Base-by-base conservation (phyloP, 805 yeast species). In the Kuraishia hungarica region DNA sequence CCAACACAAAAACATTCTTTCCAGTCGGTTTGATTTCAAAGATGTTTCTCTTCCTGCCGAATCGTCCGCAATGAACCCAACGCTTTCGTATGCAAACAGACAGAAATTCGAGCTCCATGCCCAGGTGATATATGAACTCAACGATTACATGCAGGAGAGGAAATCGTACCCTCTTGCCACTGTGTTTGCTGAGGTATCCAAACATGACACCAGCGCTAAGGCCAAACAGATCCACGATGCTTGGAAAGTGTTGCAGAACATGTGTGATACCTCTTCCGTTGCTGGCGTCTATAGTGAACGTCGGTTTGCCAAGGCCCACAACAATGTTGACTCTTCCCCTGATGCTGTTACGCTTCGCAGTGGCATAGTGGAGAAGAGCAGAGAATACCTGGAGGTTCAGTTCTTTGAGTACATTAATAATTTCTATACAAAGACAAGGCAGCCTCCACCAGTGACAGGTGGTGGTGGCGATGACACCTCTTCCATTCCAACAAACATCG, bases 31-130 rank as follows among this genome's bases (percentile, higher is more conserved):
- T 22, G 62, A 57, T 8, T 71, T 70, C 55, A 57, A 58, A 24
- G 74, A 71, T 58, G 66, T 66, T 4, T 46, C 59, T 15, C 59
- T 61, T 3, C 52, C 61, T 15, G 43, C 43, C 3, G 60, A 59
- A 22, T 51, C 51, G 17, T 50, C 62, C 7, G 24, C 59, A 11
- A 49, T 64, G 2, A 69, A 66, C 54, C 72, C 74, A 13, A 66
- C 62, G 70, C 61, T 72, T 66, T 59, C 77, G 70, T 68, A 80
- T 54, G 65, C 69, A 2, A 35, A 65, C 49, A 67, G 75, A 57
- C 69, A 81, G 51, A 84, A 83, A 63, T 88, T 88, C 62, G 94
- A 87, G 64, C 78, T 78, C 53, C 84, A 85, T 66, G 96, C 96
- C 0, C 82, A 80, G 56, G 82, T 86, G 13, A 77, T 90, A 28